A percentile compares a stretch with the other conserved stretches of the same genome.
phyloP scores from a whole-genome alignment of 805 yeast species.

The Soucietia sequanensis region DNA sequence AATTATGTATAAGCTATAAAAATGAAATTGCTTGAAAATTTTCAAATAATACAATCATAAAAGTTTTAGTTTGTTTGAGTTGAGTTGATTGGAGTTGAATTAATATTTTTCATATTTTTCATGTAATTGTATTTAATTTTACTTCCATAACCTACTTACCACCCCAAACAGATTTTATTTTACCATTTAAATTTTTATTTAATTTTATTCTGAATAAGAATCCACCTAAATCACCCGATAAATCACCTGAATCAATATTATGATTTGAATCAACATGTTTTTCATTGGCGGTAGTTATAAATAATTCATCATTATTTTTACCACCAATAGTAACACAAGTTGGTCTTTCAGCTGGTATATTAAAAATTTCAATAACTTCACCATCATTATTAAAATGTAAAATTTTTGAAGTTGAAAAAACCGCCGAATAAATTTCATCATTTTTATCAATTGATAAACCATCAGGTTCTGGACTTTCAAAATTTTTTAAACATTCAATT shows the following conservation, averaged over 20 bases:
- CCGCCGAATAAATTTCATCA: slow-evolving; percentile 62
- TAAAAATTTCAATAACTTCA: slow-evolving; percentile 46
- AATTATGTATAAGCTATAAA: too few species aligned
- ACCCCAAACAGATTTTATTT: slow-evolving; percentile 28
- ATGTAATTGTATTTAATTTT: too few species aligned
- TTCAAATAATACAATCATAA: too few species aligned
- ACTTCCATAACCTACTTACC: too few species aligned
- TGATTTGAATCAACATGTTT: slow-evolving; percentile 40
- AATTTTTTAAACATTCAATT: slow-evolving; percentile 26
- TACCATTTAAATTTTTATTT: slow-evolving; percentile 26
- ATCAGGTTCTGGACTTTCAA: slow-evolving; percentile 63
- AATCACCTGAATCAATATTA: slow-evolving; percentile 19
- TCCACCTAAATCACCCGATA: slow-evolving; percentile 59
- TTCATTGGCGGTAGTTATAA: slow-evolving; percentile 65
- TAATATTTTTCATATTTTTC: too few species aligned
- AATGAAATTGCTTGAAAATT: too few species aligned
- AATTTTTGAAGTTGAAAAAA: slow-evolving; percentile 61
- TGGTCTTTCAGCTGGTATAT: slow-evolving; percentile 59
- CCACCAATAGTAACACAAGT: slow-evolving; percentile 77
- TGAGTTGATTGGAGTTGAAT: too few species aligned
- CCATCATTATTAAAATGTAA: slow-evolving; percentile 54
- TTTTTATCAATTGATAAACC: slow-evolving; percentile 63
- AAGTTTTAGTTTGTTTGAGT: too few species aligned
- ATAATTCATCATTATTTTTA: slow-evolving; percentile 51
- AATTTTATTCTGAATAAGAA: slow-evolving; percentile 48